Conservation (phyloP, 768 basidiomycete species). For the Amylocystis lapponica region DNA sequence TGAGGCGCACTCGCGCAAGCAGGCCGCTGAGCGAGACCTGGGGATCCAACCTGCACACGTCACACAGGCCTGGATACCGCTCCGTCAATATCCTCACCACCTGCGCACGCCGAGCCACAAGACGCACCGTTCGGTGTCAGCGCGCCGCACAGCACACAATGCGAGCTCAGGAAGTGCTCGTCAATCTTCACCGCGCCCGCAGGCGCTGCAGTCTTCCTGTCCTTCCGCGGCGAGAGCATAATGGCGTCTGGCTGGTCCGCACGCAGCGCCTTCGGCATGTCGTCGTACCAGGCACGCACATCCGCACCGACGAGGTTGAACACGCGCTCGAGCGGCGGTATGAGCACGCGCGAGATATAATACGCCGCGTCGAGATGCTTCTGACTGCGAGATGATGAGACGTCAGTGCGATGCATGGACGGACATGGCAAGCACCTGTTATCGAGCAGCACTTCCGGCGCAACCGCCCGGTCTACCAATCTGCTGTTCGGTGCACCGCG, state of each 20-base stretch:
- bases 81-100: neutral
- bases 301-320: slow-evolving; percentile 91
- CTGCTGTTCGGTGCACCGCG: slow-evolving; percentile 55
- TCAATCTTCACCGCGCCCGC: slow-evolving; percentile 52
- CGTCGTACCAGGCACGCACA: slow-evolving; percentile 78
- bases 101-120: neutral
- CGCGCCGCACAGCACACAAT: slow-evolving; percentile 65
- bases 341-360: slow-evolving; percentile 82
- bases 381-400: slow-evolving; percentile 35
- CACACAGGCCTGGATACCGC: slow-evolving; percentile 43
- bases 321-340: slow-evolving; percentile 85
- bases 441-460: slow-evolving; percentile 64
- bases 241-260: slow-evolving; percentile 32
- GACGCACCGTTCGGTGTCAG: slow-evolving; percentile 46
- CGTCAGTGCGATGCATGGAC: neutral
- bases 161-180: slow-evolving; percentile 65
- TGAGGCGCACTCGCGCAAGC: slow-evolving; percentile 43
- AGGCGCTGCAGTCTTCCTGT: slow-evolving; percentile 24
- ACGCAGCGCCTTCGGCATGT: slow-evolving; percentile 67
- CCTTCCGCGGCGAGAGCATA: slow-evolving; percentile 30
- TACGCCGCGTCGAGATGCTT: slow-evolving; percentile 79
- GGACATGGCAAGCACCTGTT: slow-evolving; percentile 43
- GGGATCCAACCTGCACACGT: slow-evolving; percentile 46
- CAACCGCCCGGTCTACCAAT: slow-evolving; percentile 69
- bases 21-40: slow-evolving; percentile 54